Base-by-base conservation (phyloP, 192 early-diverging fungal genomes). In the Coemansia sp. region DNA sequence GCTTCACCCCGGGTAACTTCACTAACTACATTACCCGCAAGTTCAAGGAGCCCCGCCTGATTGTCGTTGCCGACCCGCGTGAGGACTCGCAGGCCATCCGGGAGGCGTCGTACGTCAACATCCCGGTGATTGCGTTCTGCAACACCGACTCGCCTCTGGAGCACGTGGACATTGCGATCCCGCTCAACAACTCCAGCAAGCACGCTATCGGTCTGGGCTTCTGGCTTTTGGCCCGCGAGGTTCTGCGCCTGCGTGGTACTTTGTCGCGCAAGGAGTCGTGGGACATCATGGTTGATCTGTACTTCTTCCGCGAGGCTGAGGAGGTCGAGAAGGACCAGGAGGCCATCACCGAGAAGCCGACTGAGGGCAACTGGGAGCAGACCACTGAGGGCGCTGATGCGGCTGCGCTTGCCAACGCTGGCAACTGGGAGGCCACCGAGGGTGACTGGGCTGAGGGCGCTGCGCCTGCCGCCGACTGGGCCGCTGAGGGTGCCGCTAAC, bases 1-100 rank as follows among this genome's bases (percentile, higher is more conserved):
- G 96, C 83, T 99, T 99, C 92, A 99, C 97, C 73, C 97, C 97
- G 66, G 97, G 97, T 90, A 98, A 95, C 86, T 98, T 99, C 87
- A 99, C 97, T 81, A 99, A 99, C 88, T 99, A 99, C 90, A 99
- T 97, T 84, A 99, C 97, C 75, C 92, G 93, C 71, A 88, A 94
- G 68, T 99, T 98, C 93, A 92, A 94, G 86, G 97, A 99, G 85
- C 97, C 97, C 73, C 92, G 97, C 66, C 86, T 99, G 73, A 92
- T 99, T 68, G 88, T 99, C 66, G 92, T 94, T 62, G 93, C 96
- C 64, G 97, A 99, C 87, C 96, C 97, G 69, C 92, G 90, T 73
- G 92, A 94, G 63, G 97, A 99, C 84, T 88, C 93, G 87, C 97
- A 99, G 88, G 92, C 97, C 81, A 92, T 99, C 84, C 85, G 86